These are phyloP conservation scores for Pythium oligandrum DNA, from an alignment of 352 stramenopile species.

Conservation along the genomic window DNA sequence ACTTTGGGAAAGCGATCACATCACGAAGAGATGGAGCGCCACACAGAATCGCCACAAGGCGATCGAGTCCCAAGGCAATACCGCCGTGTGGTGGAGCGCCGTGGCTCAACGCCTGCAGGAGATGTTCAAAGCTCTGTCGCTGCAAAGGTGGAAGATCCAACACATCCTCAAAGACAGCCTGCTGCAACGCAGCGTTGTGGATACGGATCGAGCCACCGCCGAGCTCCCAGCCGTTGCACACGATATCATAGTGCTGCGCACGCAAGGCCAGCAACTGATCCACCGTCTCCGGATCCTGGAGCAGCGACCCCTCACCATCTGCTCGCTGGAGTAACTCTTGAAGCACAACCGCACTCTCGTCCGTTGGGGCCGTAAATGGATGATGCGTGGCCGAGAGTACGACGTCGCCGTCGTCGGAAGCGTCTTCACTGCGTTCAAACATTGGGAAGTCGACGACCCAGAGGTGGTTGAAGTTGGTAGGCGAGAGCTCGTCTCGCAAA, in stretches of 20 bases:
- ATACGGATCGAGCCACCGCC: slow-evolving; percentile 85
- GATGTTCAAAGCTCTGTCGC: slow-evolving; percentile 78
- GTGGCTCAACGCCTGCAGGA: slow-evolving; percentile 73
- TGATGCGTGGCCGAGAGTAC: slow-evolving; percentile 77
- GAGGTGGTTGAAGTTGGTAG: slow-evolving; percentile 70
- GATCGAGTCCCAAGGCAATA: slow-evolving; percentile 84
- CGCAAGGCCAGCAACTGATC: slow-evolving; percentile 57
- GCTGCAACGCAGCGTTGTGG: slow-evolving; percentile 66
- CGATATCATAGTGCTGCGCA: slow-evolving; percentile 84
- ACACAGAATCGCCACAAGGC: slow-evolving; percentile 79
- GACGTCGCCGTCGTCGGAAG: slow-evolving; percentile 19
- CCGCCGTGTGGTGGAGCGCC: slow-evolving; percentile 80
- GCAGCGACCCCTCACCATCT: slow-evolving; percentile 23
- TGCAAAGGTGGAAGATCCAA: slow-evolving; percentile 61
- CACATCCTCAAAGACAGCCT: slow-evolving; percentile 73
- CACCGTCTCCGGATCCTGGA: slow-evolving; percentile 43
- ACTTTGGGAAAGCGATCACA: slow-evolving; percentile 91
- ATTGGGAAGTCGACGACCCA: slow-evolving; percentile 88
- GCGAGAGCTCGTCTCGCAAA: slow-evolving; percentile 54
- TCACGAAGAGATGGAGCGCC: slow-evolving; percentile 74
- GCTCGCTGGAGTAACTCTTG: slow-evolving; percentile 31
- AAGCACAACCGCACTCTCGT: slow-evolving; percentile 40
- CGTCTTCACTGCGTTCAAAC: slow-evolving; percentile 74
- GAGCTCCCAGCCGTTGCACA: slow-evolving; percentile 87
- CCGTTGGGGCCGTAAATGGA: slow-evolving; percentile 74